Percentiles rank a stretch among this genome's conserved stretches.
Conservation (phyloP, 2,329 filamentous ascomycete species). For the Apiospora phragmitis region DNA sequence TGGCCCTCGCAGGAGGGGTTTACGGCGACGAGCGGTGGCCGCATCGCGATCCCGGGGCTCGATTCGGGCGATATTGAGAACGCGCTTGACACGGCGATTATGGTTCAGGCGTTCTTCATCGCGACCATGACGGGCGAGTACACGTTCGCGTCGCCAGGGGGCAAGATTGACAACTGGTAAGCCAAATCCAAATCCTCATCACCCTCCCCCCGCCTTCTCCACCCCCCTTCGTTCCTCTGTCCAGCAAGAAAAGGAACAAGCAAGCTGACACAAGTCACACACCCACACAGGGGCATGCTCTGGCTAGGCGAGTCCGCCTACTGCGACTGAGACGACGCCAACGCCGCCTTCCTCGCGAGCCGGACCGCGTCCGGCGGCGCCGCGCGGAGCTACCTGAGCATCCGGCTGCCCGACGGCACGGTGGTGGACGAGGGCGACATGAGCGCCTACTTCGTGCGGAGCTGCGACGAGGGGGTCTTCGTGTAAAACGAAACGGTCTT, state of each 20-base stretch:
- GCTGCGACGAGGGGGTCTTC: conserved; percentile 16
- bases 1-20: conserved; percentile 7
- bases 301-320: conserved; percentile 18
- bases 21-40: neutral
- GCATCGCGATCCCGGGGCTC: conserved; percentile 10
- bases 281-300: conserved; percentile 11
- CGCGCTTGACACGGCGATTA: conserved; percentile 9
- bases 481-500: neutral
- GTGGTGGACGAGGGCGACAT: conserved; percentile 8
- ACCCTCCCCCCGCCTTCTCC: neutral
- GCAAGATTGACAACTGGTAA: conserved; percentile 18
- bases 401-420: conserved; percentile 15
- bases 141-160: conserved; percentile 10
- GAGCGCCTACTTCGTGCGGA: conserved; percentile 15
- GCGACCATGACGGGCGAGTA: conserved; percentile 14
- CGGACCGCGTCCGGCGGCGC: conserved; percentile 30
- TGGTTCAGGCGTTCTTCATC: conserved; percentile 20
- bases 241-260: neutral
- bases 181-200: neutral
- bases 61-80: neutral
- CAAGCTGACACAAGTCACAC: neutral
- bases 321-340: conserved; percentile 17
- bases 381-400: conserved; percentile 13
- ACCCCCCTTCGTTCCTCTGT: neutral
- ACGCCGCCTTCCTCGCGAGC: conserved; percentile 18